Base-by-base conservation (phyloP, 2,329 filamentous ascomycete species). In the Mollisiaceae sp. region DNA sequence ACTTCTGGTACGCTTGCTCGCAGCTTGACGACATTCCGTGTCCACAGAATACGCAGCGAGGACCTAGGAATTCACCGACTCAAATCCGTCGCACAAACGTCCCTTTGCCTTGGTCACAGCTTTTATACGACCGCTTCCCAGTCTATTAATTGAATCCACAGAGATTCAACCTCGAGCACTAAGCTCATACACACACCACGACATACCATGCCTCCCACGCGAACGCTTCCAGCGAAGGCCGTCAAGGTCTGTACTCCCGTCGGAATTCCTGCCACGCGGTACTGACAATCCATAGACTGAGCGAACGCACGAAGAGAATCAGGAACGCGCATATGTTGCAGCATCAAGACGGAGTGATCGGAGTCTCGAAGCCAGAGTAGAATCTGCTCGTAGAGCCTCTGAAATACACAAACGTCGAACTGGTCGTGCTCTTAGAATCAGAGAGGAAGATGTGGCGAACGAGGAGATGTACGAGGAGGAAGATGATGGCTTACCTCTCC, bases 401-500 rank as follows among this genome's bases (percentile, higher is more conserved):
- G 89, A 93, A 73, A 92, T 97, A 43, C 94, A 97, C 83, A 93
- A 93, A 80, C 86, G 89, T 76, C 88, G 93, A 20, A 97, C 94
- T 0, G 94, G 94, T 45, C 91, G 93, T 71, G 88, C 86, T 1
- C 84, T 97, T 66, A 89, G 89, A 71, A 91, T 97, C 65, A 93
- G 90, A 32, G 91, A 94, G 77, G 86, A 95, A 74, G 93, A 95
- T 78, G 93, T 97, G 14, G 82, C 91, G 71, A 93, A 92, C 68
- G 94, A 97, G 77, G 93, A 96, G 77, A 97, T 97, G 92, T 97
- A 97, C 75, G 93, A 97, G 74, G 94, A 97, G 77, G 92, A 97
- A 74, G 93, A 97, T 61, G 92, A 97, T 71, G 91, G 94, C 64
- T 76, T 92, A 27, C 88, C 90, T 0, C 83, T 87, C 66, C 86